A percentile compares a stretch with the other conserved stretches of the same genome.
Conservation (phyloP, 2,329 filamentous ascomycete genomes). For the Claviceps humidiphila region DNA sequence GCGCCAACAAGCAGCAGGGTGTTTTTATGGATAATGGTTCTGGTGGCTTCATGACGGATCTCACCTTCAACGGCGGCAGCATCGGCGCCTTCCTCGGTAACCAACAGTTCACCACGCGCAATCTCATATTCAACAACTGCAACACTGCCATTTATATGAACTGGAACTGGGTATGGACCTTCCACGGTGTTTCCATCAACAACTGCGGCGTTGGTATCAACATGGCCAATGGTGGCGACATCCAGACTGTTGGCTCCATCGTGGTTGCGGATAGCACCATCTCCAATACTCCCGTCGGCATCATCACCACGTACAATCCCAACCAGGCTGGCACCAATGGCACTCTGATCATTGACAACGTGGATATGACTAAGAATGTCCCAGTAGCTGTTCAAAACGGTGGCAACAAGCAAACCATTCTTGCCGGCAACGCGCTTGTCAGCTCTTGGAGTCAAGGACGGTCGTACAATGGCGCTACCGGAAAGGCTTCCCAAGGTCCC, state of each 20-base stretch:
- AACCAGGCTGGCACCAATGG: constrained; percentile 56
- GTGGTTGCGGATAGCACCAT: constrained; percentile 72
- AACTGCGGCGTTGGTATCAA: constrained; percentile 65
- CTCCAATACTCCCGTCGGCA: constrained; percentile 58
- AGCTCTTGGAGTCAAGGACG: constrained; percentile 69
- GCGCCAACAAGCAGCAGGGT: constrained; percentile 56
- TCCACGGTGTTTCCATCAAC: constrained; percentile 64
- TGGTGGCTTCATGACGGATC: constrained; percentile 71
- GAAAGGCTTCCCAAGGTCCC: constrained; percentile 45
- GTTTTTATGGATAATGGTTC: constrained; percentile 80
- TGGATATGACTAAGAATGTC: constrained; percentile 62
- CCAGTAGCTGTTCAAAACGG: constrained; percentile 50
- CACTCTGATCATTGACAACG: constrained; percentile 76
- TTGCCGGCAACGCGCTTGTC: constrained; percentile 58
- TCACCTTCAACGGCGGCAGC: constrained; percentile 71
- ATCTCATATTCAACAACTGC: constrained; percentile 69
- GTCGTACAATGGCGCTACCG: constrained; percentile 41
- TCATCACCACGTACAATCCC: constrained; percentile 56
- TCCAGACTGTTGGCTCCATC: constrained; percentile 73
- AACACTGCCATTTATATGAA: constrained; percentile 78
- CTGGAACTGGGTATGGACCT: constrained; percentile 83
- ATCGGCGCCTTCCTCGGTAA: constrained; percentile 70
- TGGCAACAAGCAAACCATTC: constrained; percentile 43
- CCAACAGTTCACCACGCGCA: constrained; percentile 79
- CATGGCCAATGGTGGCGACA: constrained; percentile 51